These are phyloP conservation scores for Rhizophagus clarus DNA, from an alignment of 192 early-diverging fungal species.

Conservation along the genomic window DNA sequence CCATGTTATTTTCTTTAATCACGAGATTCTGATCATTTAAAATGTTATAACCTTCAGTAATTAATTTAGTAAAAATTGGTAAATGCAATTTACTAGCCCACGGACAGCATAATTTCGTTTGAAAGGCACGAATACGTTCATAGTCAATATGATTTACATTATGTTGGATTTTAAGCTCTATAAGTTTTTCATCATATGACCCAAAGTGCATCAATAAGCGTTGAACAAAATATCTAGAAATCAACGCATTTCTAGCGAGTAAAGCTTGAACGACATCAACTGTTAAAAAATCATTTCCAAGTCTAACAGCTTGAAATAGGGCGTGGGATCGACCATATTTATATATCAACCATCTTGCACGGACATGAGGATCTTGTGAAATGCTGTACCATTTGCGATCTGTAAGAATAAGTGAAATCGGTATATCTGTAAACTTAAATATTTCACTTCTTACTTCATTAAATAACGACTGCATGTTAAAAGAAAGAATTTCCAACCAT, in stretches of 20 bases:
- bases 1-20: conserved; percentile 3
- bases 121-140: background rate
- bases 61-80: background rate
- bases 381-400: background rate
- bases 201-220: background rate
- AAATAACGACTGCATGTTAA: too few relatives aligned
- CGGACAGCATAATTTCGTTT: background rate
- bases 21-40: background rate
- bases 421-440: background rate
- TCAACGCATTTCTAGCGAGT: background rate
- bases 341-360: background rate
- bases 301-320: background rate
- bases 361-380: background rate
- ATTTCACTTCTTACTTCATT: background rate
- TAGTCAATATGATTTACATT: background rate
- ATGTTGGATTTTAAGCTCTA: background rate
- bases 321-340: conserved; percentile 17
- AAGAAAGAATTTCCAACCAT: too few relatives aligned
- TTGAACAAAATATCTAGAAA: conserved; percentile 23
- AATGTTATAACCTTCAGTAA: background rate
- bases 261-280: background rate
- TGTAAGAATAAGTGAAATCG: background rate
- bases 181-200: background rate
- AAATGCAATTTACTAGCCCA: conserved; percentile 8
- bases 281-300: background rate